Conservation (phyloP, 139 green algal genomes). For the Choricystis sp. region DNA sequence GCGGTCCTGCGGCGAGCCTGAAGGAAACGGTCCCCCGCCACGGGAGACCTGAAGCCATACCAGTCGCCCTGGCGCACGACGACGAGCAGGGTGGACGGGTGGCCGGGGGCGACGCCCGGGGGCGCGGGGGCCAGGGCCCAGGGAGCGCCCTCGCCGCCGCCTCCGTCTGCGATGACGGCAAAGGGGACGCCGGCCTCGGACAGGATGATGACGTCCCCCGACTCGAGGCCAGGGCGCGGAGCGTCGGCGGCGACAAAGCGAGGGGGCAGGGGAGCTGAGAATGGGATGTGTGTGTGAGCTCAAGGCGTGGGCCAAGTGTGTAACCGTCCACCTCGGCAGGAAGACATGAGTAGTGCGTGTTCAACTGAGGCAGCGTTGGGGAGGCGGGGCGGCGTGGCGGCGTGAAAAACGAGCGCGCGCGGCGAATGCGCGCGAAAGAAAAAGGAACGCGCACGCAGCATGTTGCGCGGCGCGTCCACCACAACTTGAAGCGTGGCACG, state of each 20-base stretch:
- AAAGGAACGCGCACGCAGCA: no score
- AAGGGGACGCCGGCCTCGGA: background rate
- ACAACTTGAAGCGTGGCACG: no score
- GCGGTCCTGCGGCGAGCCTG: conserved; percentile 33
- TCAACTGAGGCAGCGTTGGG: no score
- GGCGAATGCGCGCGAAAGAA: no score
- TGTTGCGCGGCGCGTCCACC: no score
- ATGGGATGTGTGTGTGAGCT: background rate
- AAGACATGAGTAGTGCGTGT: no score
- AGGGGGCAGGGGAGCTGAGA: background rate
- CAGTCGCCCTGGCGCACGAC: conserved; percentile 28
- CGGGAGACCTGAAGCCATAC: conserved; percentile 36
- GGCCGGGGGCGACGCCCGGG: background rate
- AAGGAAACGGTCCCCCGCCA: conserved; percentile 39
- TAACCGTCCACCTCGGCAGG: no score
- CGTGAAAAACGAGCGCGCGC: no score
- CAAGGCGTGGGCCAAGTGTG: no score
- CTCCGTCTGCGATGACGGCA: background rate
- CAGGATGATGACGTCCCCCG: conserved; percentile 21
- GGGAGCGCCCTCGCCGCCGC: background rate
- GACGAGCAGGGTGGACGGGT: conserved; percentile 2
- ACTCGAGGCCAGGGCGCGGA: conserved; percentile 10
- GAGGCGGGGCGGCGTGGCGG: no score
- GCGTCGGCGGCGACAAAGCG: conserved; percentile 4
- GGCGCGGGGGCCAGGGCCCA: conserved; percentile 3